Base-by-base conservation (phyloP, 345 rosid species). In the Populus deltoides region DNA sequence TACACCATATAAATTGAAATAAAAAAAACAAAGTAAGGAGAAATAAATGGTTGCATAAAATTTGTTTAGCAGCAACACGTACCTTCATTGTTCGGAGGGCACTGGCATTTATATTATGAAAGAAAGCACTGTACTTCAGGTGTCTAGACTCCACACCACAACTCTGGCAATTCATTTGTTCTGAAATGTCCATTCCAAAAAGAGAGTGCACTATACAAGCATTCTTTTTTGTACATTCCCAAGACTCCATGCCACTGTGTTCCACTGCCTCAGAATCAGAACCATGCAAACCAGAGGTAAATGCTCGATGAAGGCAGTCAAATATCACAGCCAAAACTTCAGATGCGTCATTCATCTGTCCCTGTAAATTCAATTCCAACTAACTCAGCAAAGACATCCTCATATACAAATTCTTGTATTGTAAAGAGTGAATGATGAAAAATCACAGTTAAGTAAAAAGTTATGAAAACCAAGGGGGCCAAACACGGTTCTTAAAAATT, bases 281-380 rank as follows among this genome's bases (percentile, higher is more conserved):
- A 85, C 87, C 80, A 78, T 82, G 83, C 2, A 85, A 85, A 75
- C 87, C 83, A 41, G 80, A 80, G 77, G 94, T 84, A 86, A 92
- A 93, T 80, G 99, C 91, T 76, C 70, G 87, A 88, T 96, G 98
- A 85, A 96, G 98, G 86, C 97, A 93, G 73, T 89, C 91, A 81
- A 96, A 96, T 75, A 96, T 87, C 76, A 90, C 98, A 24, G 76
- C 93, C 85, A 96, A 80, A 63, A 96, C 99, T 92, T 96, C 98
- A 74, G 98, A 92, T 78, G 99, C 98, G 86, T 96, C 99, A 76
- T 96, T 93, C 99, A 96, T 96, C 86, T 96, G 95, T 77, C 89
- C 97, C 98, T 96, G 97, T 69, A 70, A 81, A 82, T n/a, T n/a
- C 29, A 10, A 57, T 85, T 72, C 70, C 79, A 25, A 73, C 66